phyloP scores from a whole-genome alignment of 345 rosid genomes.

The Ceriops zippeliana region DNA sequence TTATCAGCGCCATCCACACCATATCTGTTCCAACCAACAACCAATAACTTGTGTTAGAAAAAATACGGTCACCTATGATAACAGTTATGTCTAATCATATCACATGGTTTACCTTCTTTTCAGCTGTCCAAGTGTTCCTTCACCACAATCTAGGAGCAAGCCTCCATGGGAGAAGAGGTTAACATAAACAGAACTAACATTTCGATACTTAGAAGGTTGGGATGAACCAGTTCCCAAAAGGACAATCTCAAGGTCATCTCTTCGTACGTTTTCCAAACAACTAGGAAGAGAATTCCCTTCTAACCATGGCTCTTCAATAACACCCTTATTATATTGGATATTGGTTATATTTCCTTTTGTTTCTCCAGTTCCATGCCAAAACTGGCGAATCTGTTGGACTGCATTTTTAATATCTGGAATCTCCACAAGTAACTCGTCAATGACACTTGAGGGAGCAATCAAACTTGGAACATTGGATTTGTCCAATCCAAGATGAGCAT shows the following conservation, averaged over 20 bases:
- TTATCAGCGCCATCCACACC: slow-evolving; percentile 74
- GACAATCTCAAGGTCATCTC: slow-evolving; percentile 88
- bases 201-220: slow-evolving; percentile 95
- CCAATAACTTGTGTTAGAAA: slow-evolving; percentile 1
- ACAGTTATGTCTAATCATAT: not conserved
- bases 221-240: slow-evolving; percentile 95
- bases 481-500: slow-evolving; percentile 71
- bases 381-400: slow-evolving; percentile 44
- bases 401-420: slow-evolving; percentile 70
- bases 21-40: slow-evolving; percentile 38
- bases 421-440: slow-evolving; percentile 59
- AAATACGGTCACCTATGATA: not conserved
- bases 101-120: slow-evolving; percentile 61
- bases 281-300: slow-evolving; percentile 50
- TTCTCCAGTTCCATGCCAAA: slow-evolving; percentile 46
- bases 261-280: slow-evolving; percentile 68
- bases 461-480: slow-evolving; percentile 59
- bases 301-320: slow-evolving; percentile 79
- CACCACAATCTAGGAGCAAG: slow-evolving; percentile 86
- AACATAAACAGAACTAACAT: slow-evolving; percentile 69
- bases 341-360: slow-evolving; percentile 15
- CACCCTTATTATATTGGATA: slow-evolving; percentile 23
- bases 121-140: slow-evolving; percentile 93
- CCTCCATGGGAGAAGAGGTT: slow-evolving; percentile 78
- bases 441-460: slow-evolving; percentile 41